A percentile compares a stretch with the other conserved stretches of the same genome.
phyloP scores from a whole-genome alignment of 129 eudicot species.

The Glebionis coronaria region DNA sequence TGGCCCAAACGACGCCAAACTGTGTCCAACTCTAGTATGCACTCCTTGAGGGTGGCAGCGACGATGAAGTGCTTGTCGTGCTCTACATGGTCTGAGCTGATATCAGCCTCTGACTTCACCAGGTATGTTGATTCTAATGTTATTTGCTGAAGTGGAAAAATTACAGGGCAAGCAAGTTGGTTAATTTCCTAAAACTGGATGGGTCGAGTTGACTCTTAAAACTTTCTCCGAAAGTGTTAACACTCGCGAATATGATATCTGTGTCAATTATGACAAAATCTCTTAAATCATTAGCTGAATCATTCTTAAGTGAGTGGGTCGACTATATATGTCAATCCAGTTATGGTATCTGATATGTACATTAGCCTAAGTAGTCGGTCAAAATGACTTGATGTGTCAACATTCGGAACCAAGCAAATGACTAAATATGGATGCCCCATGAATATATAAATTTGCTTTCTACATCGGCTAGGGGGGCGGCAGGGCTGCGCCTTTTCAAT shows the following conservation, averaged over 20 bases:
- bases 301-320: not conserved
- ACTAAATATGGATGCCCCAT: no score
- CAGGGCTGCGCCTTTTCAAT: no score
- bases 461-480: no score
- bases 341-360: not conserved
- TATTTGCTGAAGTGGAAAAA: not conserved
- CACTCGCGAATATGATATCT: no score
- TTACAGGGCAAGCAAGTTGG: not conserved
- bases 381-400: no score
- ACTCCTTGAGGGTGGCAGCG: conserved; percentile 98
- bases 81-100: conserved; percentile 87
- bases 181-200: not conserved
- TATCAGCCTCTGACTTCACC: conserved; percentile 86
- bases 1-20: no score
- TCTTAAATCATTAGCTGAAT: not conserved
- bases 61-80: conserved; percentile 98
- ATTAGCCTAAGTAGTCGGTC: no score
- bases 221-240: no score
- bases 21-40: no score
- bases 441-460: no score
- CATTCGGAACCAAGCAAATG: no score
- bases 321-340: not conserved
- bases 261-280: no score
- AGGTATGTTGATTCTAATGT: conserved; percentile 48
- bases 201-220: not conserved